These are phyloP conservation scores for Posidonia oceanica DNA, from an alignment of 116 monocot species.

Conservation along the genomic window DNA sequence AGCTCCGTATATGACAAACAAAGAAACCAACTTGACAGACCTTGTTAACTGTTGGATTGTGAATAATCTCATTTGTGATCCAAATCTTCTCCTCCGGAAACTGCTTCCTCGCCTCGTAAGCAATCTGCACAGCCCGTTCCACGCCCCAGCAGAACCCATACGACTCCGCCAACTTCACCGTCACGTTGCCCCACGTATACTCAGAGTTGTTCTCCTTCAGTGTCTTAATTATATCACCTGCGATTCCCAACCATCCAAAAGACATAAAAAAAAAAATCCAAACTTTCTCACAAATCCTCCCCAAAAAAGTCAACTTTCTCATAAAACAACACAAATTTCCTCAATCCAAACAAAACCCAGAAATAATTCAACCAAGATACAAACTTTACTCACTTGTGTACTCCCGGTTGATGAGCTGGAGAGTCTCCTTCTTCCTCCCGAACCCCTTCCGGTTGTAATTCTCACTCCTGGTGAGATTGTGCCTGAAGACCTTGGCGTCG, in stretches of 20 bases:
- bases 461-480: slow-evolving; percentile 78
- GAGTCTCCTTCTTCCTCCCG: slow-evolving; percentile 86
- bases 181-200: slow-evolving; percentile 90
- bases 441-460: slow-evolving; percentile 94
- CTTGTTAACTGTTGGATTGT: slow-evolving; percentile 94
- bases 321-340: neutral
- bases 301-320: neutral
- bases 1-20: too few species aligned
- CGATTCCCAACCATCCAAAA: neutral
- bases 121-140: slow-evolving; percentile 95
- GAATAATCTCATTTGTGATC: slow-evolving; percentile 95
- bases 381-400: slow-evolving; percentile 52
- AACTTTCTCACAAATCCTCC: neutral
- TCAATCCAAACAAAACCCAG: too few species aligned
- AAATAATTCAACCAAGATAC: too few species aligned
- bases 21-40: slow-evolving; percentile 15
- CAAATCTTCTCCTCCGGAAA: slow-evolving; percentile 86
- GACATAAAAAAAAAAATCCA: neutral
- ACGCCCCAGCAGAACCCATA: slow-evolving; percentile 99
- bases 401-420: slow-evolving; percentile 73
- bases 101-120: slow-evolving; percentile 93
- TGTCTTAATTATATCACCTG: slow-evolving; percentile 85
- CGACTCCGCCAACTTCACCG: slow-evolving; percentile 86
- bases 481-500: slow-evolving; percentile 90
- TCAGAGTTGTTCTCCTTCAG: slow-evolving; percentile 77